Evolutionary conservation across 768 basidiomycete genomes (phyloP).

Genomic region (Lentinula sp.): DNA sequence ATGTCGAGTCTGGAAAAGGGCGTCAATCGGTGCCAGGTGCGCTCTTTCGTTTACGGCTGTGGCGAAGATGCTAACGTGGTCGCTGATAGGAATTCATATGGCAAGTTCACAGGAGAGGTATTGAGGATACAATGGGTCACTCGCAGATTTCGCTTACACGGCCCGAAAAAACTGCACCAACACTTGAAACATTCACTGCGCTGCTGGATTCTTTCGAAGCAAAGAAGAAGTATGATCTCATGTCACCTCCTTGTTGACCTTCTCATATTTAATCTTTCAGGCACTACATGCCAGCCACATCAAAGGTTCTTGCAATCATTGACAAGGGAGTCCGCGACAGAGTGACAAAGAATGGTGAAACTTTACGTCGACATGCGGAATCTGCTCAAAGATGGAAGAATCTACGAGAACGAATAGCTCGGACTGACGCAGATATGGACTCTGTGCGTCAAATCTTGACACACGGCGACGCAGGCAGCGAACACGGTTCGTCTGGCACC

Average conservation of each 20-base stretch:
- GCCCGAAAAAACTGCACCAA: constrained; percentile 47
- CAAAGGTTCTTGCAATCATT: constrained; percentile 88
- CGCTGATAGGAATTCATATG: constrained; percentile 71
- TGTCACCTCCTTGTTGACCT: constrained; percentile 1
- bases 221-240: constrained; percentile 69
- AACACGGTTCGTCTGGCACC: constrained; percentile 65
- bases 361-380: constrained; percentile 83
- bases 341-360: constrained; percentile 95
- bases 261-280: constrained; percentile 31
- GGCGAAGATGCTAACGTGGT: background rate
- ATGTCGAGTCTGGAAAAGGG: constrained; percentile 95
- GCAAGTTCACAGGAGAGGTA: constrained; percentile 61
- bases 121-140: constrained; percentile 35
- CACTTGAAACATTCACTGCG: constrained; percentile 56
- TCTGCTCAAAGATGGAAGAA: constrained; percentile 82
- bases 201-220: constrained; percentile 77
- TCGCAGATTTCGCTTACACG: constrained; percentile 40
- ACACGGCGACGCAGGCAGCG: constrained; percentile 52
- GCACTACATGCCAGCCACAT: constrained; percentile 92
- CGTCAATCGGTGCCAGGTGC: constrained; percentile 81
- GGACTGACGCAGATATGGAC: constrained; percentile 83
- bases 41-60: constrained; percentile 16
- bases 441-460: constrained; percentile 54
- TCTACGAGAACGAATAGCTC: constrained; percentile 70
- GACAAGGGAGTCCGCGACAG: constrained; percentile 92